Evolutionary conservation across 2,329 filamentous ascomycete species (phyloP).

Genomic region (Stachybotrys chartarum): DNA sequence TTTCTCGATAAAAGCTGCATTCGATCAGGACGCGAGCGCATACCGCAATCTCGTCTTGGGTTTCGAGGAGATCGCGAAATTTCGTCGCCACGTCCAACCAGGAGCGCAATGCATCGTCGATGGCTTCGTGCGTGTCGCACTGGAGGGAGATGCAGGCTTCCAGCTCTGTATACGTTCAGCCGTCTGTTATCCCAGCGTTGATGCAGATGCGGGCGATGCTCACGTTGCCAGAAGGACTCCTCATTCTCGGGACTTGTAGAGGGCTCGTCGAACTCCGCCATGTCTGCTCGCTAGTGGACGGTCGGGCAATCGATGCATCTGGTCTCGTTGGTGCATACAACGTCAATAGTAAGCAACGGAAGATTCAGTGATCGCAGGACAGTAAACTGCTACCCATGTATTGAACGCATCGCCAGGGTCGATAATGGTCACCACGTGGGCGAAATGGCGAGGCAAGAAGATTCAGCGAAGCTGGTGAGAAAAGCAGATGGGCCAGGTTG

Average conservation of each 20-base stretch:
- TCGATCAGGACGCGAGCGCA: conserved; percentile 75
- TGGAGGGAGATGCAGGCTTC: conserved; percentile 35
- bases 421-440: background rate
- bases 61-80: conserved; percentile 56
- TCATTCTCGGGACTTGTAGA: conserved; percentile 66
- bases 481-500: too few relatives aligned
- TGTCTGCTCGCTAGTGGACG: conserved; percentile 26
- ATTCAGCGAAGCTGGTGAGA: background rate
- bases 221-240: conserved; percentile 85
- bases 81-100: conserved; percentile 75
- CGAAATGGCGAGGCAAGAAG: background rate
- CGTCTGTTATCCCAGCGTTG: background rate
- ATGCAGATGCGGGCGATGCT: background rate
- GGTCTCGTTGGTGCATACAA: background rate
- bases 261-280: conserved; percentile 55
- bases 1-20: conserved; percentile 64
- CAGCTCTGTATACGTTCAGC: conserved; percentile 31
- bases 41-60: conserved; percentile 70
- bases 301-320: conserved; percentile 25
- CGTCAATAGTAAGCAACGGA: background rate
- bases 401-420: background rate
- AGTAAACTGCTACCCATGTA: background rate
- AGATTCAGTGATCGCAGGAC: background rate
- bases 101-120: conserved; percentile 79
- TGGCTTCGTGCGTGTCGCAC: conserved; percentile 46